Percentiles rank a stretch among this genome's conserved stretches.
phyloP scores from a whole-genome alignment of 2,329 filamentous ascomycete species.

The Apiospora pterosperma region DNA sequence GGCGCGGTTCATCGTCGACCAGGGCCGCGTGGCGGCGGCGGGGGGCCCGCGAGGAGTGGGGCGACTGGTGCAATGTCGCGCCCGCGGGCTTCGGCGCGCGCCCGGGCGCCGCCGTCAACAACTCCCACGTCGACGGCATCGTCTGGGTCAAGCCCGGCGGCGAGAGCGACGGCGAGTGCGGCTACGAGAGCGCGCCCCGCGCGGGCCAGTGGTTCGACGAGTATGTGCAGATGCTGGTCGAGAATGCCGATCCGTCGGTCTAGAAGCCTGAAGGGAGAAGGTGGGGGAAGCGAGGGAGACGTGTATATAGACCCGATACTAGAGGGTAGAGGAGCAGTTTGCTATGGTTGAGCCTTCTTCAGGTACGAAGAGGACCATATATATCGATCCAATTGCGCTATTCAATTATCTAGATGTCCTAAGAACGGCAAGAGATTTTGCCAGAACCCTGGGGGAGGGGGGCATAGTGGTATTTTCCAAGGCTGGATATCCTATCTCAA shows the following conservation, averaged over 20 bases:
- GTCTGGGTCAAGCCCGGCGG: slow-evolving; percentile 63
- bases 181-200: slow-evolving; percentile 63
- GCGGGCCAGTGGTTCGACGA: slow-evolving; percentile 69
- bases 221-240: slow-evolving; percentile 56
- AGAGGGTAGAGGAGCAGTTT: background rate
- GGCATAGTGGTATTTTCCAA: too few relatives aligned
- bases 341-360: background rate
- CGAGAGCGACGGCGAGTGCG: slow-evolving; percentile 42
- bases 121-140: slow-evolving; percentile 54
- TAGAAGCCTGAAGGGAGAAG: slow-evolving; percentile 10
- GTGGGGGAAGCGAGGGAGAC: background rate
- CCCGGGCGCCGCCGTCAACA: slow-evolving; percentile 51
- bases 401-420: background rate
- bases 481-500: too few relatives aligned
- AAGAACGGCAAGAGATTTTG: too few relatives aligned
- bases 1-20: slow-evolving; percentile 33
- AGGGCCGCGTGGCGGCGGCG: slow-evolving; percentile 18
- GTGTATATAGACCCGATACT: background rate
- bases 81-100: slow-evolving; percentile 56
- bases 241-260: slow-evolving; percentile 52
- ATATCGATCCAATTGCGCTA: background rate
- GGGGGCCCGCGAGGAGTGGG: slow-evolving; percentile 49
- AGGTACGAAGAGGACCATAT: background rate
- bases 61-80: slow-evolving; percentile 60
- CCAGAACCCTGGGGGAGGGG: too few relatives aligned